Percentiles rank a stretch among this genome's conserved stretches.
These are phyloP conservation scores for Lachancea dasiensis DNA, from an alignment of 805 yeast species.

Conservation along the genomic window DNA sequence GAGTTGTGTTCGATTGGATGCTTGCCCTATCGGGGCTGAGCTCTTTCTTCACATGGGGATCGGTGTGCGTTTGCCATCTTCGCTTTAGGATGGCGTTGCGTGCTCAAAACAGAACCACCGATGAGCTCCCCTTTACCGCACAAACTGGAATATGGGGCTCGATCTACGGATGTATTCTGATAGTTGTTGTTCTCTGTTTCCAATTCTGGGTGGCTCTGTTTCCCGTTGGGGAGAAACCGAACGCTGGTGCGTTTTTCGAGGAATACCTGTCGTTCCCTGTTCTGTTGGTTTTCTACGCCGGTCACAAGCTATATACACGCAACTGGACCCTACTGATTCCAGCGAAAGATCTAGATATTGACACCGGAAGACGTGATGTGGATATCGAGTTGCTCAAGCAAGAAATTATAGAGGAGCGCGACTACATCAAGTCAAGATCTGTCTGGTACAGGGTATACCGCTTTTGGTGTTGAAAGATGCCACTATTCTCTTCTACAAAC, in stretches of 20 bases:
- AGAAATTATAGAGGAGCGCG: conserved; percentile 48
- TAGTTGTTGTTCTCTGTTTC: conserved; percentile 55
- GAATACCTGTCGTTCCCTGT: conserved; percentile 62
- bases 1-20: conserved; percentile 58
- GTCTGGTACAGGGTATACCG: conserved; percentile 39
- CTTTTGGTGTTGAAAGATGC: conserved; percentile 41
- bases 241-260: conserved; percentile 56
- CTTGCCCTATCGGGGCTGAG: conserved; percentile 59
- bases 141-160: conserved; percentile 69
- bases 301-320: conserved; percentile 50
- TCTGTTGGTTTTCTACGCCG: conserved; percentile 49
- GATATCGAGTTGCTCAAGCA: conserved; percentile 48
- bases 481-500: too few relatives aligned
- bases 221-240: conserved; percentile 52
- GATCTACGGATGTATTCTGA: conserved; percentile 47
- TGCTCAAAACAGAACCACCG: conserved; percentile 60
- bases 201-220: conserved; percentile 80
- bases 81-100: conserved; percentile 59
- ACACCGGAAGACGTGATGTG: conserved; percentile 53
- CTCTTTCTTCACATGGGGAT: conserved; percentile 57
- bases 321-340: conserved; percentile 38
- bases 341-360: conserved; percentile 50
- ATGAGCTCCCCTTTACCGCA: conserved; percentile 62
- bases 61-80: conserved; percentile 53
- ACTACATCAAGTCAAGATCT: conserved; percentile 38